Conservation (phyloP, 1,284 basidiomycete genomes). For the Peniophora sp. region DNA sequence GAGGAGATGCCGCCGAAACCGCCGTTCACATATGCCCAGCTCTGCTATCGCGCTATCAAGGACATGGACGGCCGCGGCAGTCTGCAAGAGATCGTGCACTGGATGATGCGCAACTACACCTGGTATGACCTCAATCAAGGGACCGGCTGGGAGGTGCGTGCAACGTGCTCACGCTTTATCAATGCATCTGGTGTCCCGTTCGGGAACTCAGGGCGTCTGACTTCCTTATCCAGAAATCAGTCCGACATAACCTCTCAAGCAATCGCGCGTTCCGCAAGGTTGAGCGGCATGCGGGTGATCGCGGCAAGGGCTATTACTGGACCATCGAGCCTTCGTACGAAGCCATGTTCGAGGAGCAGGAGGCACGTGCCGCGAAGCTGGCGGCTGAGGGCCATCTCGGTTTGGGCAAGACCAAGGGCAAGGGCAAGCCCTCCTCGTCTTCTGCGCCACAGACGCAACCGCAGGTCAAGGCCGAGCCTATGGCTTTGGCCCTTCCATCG, state of each 20-base stretch:
- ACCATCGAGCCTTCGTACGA: constrained; percentile 71
- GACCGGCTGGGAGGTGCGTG: constrained; percentile 80
- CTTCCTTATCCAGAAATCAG: constrained; percentile 60
- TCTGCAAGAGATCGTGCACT: constrained; percentile 85
- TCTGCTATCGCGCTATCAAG: constrained; percentile 76
- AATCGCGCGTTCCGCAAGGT: constrained; percentile 84
- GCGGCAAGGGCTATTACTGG: constrained; percentile 88
- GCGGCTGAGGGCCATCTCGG: constrained; percentile 26
- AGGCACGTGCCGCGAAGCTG: constrained; percentile 33
- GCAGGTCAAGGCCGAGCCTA: constrained; percentile 44
- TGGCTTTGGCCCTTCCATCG: constrained; percentile 45
- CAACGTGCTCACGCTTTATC: neutral
- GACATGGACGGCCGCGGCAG: constrained; percentile 79
- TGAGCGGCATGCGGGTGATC: constrained; percentile 75
- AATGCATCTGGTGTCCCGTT: constrained; percentile 8
- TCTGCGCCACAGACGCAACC: constrained; percentile 18
- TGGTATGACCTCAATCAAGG: constrained; percentile 83
- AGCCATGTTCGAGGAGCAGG: constrained; percentile 61
- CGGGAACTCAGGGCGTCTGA: constrained; percentile 7
- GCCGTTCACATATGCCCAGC: constrained; percentile 67
- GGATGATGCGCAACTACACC: constrained; percentile 83
- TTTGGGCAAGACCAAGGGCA: constrained; percentile 17
- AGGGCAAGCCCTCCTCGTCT: constrained; percentile 23
- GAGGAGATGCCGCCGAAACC: constrained; percentile 77
- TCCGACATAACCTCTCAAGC: constrained; percentile 86